Evolutionary conservation across 306 rosid genomes (phyloP).

Genomic region (Acmispon strigosus): DNA sequence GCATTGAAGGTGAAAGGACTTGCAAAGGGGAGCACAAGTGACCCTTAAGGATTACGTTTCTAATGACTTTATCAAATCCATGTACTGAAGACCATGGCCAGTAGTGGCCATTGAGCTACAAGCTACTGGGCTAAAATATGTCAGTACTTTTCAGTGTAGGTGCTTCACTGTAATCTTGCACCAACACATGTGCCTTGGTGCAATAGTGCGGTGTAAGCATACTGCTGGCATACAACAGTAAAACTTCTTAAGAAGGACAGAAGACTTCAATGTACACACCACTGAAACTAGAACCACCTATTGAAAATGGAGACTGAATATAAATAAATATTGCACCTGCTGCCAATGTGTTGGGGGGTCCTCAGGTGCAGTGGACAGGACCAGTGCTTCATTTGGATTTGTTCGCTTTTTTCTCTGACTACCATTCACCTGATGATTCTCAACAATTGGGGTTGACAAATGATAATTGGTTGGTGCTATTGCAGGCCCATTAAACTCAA

Average conservation of each 20-base stretch:
- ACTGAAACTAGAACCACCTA: not conserved
- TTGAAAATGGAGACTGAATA: constrained; percentile 6
- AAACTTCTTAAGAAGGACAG: not conserved
- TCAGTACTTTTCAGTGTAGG: too few relatives aligned
- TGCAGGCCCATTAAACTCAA: constrained; percentile 74
- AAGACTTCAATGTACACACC: too few relatives aligned
- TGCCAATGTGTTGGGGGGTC: constrained; percentile 99
- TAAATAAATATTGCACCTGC: constrained; percentile 51
- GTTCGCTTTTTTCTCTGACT: constrained; percentile 71
- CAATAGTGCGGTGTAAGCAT: too few relatives aligned
- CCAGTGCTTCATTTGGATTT: constrained; percentile 68
- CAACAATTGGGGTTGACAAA: constrained; percentile 24
- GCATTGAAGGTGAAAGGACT: too few relatives aligned
- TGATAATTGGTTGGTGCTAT: constrained; percentile 36
- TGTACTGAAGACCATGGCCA: too few relatives aligned
- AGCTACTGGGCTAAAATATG: too few relatives aligned
- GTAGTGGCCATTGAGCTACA: too few relatives aligned
- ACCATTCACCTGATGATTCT: constrained; percentile 52
- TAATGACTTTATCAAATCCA: too few relatives aligned
- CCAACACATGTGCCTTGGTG: too few relatives aligned
- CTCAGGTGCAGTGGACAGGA: constrained; percentile 96
- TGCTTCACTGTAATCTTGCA: too few relatives aligned
- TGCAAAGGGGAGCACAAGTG: too few relatives aligned
- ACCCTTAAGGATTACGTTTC: too few relatives aligned
- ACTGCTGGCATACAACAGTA: not conserved